Conservation (phyloP, 495 filamentous ascomycete species). For the Choiromyces venosus region DNA sequence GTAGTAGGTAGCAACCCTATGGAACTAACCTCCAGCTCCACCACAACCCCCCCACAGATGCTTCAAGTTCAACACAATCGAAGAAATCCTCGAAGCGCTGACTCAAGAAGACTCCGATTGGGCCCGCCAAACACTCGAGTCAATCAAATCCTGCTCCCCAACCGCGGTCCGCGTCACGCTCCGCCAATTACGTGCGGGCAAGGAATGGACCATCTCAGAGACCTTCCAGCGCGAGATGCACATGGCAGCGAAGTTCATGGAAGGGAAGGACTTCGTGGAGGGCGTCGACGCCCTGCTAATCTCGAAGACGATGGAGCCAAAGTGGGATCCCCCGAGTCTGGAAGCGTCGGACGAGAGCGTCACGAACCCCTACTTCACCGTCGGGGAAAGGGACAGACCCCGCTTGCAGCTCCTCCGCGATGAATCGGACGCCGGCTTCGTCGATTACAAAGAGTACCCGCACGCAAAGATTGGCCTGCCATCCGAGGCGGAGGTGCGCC, state of each 20-base stretch:
- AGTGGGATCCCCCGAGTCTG: slow-evolving; percentile 67
- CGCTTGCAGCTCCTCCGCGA: slow-evolving; percentile 53
- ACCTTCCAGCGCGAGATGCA: slow-evolving; percentile 77
- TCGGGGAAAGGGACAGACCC: slow-evolving; percentile 43
- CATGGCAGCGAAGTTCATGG: slow-evolving; percentile 79
- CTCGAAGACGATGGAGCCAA: slow-evolving; percentile 52
- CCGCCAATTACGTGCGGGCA: slow-evolving; percentile 65
- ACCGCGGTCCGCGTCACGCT: slow-evolving; percentile 78
- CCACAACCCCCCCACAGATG: slow-evolving; percentile 43
- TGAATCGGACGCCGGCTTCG: slow-evolving; percentile 33
- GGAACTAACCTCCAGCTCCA: slow-evolving; percentile 6
- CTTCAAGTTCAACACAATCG: slow-evolving; percentile 61
- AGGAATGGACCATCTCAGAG: slow-evolving; percentile 67
- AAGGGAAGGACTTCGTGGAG: slow-evolving; percentile 75
- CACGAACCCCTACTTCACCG: slow-evolving; percentile 57
- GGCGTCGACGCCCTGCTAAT: slow-evolving; percentile 75
- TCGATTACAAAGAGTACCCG: slow-evolving; percentile 63
- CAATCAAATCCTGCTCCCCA: slow-evolving; percentile 68
- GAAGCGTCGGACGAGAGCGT: slow-evolving; percentile 53
- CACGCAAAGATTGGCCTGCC: slow-evolving; percentile 64
- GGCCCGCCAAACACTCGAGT: slow-evolving; percentile 68
- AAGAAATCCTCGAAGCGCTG: slow-evolving; percentile 65
- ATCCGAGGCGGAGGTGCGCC: slow-evolving; percentile 62
- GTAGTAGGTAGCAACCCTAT: not conserved
- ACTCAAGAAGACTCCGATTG: slow-evolving; percentile 56